Conservation (phyloP, 169 alveolate species). For the Plasmodium reichenowi region DNA sequence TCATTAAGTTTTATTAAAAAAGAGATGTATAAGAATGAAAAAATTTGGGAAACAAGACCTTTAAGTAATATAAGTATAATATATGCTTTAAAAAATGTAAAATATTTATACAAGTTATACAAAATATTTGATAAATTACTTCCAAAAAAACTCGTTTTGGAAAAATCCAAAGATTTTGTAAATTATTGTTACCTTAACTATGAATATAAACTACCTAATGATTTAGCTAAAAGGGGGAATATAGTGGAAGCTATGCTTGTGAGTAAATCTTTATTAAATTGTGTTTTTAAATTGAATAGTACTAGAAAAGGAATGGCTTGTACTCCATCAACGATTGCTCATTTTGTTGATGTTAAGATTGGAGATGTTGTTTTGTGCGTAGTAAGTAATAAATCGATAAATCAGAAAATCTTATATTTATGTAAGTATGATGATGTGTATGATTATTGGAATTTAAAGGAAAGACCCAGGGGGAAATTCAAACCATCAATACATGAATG, state of each 20-base stretch:
- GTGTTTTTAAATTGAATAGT: slow-evolving; percentile 80
- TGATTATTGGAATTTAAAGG: slow-evolving; percentile 76
- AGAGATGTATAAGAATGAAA: slow-evolving; percentile 76
- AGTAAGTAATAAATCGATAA: slow-evolving; percentile 71
- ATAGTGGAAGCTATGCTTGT: slow-evolving; percentile 76
- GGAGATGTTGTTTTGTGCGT: slow-evolving; percentile 77
- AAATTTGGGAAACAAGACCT: slow-evolving; percentile 75
- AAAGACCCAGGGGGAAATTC: slow-evolving; percentile 74
- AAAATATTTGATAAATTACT: slow-evolving; percentile 57
- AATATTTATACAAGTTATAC: slow-evolving; percentile 59
- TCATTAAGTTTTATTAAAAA: slow-evolving; percentile 61
- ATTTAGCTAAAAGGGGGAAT: slow-evolving; percentile 58
- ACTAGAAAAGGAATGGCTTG: slow-evolving; percentile 81
- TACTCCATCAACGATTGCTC: slow-evolving; percentile 81
- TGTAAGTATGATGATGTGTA: slow-evolving; percentile 76
- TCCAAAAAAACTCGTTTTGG: slow-evolving; percentile 57
- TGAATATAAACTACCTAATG: slow-evolving; percentile 57
- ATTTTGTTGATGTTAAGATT: slow-evolving; percentile 78
- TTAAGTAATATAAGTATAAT: slow-evolving; percentile 55
- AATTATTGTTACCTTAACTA: slow-evolving; percentile 69
- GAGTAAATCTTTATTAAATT: slow-evolving; percentile 64
- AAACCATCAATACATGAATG: slow-evolving; percentile 75
- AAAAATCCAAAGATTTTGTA: slow-evolving; percentile 68
- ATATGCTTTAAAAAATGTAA: slow-evolving; percentile 76
- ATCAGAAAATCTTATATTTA: slow-evolving; percentile 70